Evolutionary conservation across 805 yeast species (phyloP).

Genomic region (Kuraishia molischiana): DNA sequence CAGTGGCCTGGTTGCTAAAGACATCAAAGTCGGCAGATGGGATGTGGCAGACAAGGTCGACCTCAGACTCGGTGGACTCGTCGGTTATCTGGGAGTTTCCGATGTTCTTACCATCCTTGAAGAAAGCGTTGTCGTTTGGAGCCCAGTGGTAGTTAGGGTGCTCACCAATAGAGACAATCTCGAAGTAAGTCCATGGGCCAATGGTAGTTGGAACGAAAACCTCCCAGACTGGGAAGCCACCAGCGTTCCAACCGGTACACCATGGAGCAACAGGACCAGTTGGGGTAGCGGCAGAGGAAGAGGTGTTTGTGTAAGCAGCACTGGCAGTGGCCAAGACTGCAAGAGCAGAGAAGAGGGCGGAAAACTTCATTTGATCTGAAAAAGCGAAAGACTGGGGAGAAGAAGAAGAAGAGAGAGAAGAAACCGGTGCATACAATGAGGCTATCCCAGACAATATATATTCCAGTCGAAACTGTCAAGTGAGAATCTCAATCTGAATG

Average conservation of each 20-base stretch:
- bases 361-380: slow-evolving; percentile 10
- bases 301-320: slow-evolving; percentile 12
- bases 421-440: no score
- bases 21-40: slow-evolving; percentile 5
- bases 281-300: slow-evolving; percentile 8
- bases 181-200: slow-evolving; percentile 1
- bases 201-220: slow-evolving; percentile 10
- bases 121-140: slow-evolving; percentile 1
- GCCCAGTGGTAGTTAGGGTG: background rate
- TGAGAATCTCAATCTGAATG: no score
- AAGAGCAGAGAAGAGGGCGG: slow-evolving; percentile 7
- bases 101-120: background rate
- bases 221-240: slow-evolving; percentile 11
- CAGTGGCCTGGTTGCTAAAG: background rate
- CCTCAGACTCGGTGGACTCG: slow-evolving; percentile 8
- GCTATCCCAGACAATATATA: no score
- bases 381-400: background rate
- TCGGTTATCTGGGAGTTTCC: slow-evolving; percentile 3
- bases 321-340: slow-evolving; percentile 10
- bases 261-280: slow-evolving; percentile 5
- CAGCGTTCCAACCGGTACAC: slow-evolving; percentile 7
- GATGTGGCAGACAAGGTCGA: slow-evolving; percentile 9
- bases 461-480: no score
- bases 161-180: background rate
- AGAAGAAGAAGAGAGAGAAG: slow-evolving; percentile 1